Evolutionary conservation across 1,139 yeast species (phyloP).

Genomic region (Suhomyces bolitotheri): DNA sequence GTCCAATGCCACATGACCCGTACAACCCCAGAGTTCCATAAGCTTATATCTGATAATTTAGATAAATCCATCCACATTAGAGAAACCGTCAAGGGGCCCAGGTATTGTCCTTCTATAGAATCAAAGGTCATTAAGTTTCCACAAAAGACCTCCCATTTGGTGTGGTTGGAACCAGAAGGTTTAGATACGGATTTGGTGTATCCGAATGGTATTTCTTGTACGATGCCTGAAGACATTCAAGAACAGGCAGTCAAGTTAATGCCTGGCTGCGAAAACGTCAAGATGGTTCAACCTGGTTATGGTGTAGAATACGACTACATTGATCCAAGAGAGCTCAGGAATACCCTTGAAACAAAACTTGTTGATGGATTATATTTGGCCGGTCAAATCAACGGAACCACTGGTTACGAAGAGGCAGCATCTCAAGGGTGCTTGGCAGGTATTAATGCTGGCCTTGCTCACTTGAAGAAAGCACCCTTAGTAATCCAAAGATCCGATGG

Average conservation of each 20-base stretch:
- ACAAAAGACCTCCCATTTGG: slow-evolving; percentile 70
- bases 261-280: slow-evolving; percentile 86
- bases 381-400: slow-evolving; percentile 98
- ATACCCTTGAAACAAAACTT: slow-evolving; percentile 78
- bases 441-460: slow-evolving; percentile 76
- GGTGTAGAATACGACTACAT: slow-evolving; percentile 98
- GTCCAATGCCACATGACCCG: slow-evolving; percentile 73
- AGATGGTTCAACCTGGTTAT: slow-evolving; percentile 91
- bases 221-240: slow-evolving; percentile 96
- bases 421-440: slow-evolving; percentile 97
- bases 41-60: slow-evolving; percentile 65
- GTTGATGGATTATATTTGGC: slow-evolving; percentile 83
- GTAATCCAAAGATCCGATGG: slow-evolving; percentile 76
- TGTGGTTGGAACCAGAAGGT: slow-evolving; percentile 98
- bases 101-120: slow-evolving; percentile 97
- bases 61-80: slow-evolving; percentile 85
- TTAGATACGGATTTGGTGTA: slow-evolving; percentile 79
- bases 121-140: slow-evolving; percentile 82
- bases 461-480: slow-evolving; percentile 45
- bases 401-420: slow-evolving; percentile 99
- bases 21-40: slow-evolving; percentile 77
- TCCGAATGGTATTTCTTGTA: slow-evolving; percentile 94
- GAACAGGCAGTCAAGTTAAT: slow-evolving; percentile 69
- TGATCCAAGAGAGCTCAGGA: slow-evolving; percentile 83
- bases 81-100: slow-evolving; percentile 94